Base-by-base conservation (phyloP, 495 filamentous ascomycete species). In the Aspergillus coremiiformis region DNA sequence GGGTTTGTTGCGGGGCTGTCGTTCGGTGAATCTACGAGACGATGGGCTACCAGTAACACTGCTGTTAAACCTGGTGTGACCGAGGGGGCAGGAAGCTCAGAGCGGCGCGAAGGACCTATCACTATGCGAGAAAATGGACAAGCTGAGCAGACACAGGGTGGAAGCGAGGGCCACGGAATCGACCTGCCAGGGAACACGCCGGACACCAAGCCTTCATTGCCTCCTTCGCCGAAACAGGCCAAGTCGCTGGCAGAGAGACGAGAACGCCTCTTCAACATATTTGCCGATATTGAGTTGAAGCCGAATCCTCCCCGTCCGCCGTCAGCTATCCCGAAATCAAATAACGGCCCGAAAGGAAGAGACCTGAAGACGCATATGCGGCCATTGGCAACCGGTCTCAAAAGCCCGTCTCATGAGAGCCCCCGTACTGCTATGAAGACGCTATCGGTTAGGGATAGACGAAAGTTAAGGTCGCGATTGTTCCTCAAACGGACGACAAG, bases 401-500 rank as follows among this genome's bases (percentile, higher is more conserved):
- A 39, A 15, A 15, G 11, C 14, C 24, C 45, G 15, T 14, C 39
- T 15, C 21, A n/a, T 3, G 33, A 44, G 14, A 49, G 39, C 21
- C 33, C 19, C 12, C 27, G 44, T 17, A 12, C 6, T 10, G 6
- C 46, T 19, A 35, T 54, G 24, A 49, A 44, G 44, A 17, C 21
- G 4, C 42, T 66, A 29, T 65, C 67, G 0, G 41, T 47, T 14
- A 51, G 52, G 20, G 67, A 72, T 41, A 43, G 45, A 42, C 57
- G 50, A 54, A 68, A 69, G 54, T 41, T 71, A 20, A 60, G 63
- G 27, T 67, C 59, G 48, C 64, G 66, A 14, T 35, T 48, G 19
- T 63, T 51, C 59, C 21, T 62, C 50, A 51, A 39, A 24, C 20
- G 43, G 21, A 24, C 5, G 5, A 11, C n/a, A 6, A 12, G 24